Evolutionary conservation across 768 basidiomycete genomes (phyloP), one percentile per base, ranked within the genome.

Genomic region (Auriscalpium microsporum): DNA sequence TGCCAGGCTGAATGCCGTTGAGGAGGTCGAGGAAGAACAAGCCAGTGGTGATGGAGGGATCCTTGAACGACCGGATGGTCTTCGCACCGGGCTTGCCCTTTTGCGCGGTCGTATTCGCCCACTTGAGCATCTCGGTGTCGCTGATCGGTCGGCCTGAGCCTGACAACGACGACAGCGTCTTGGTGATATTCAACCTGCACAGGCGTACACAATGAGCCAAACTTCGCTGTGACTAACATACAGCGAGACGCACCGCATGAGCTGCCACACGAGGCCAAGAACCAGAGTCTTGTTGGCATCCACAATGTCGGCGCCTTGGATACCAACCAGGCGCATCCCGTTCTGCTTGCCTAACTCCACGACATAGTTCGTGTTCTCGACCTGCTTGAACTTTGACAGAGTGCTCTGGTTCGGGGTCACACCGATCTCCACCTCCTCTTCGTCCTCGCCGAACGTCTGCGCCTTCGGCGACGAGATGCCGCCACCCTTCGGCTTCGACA

Each of bases 361-460:
- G 8, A 75, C 85, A 64, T 99, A 98, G 70, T 98, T 99, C 45
- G 92, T 96, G 72, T 99, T 98, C 73, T 99, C 96, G 28, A 99
- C 93, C 35, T 86, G 86, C 76, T 99, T 99, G 80, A 98, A 99
- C 52, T 92, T 79, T 42, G 94, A 94, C 17, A 99, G 77, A 44
- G 83, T 84, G 63, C 84, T 83, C 75, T 86, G 90, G 67, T 86
- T 90, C 4, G 87, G 87, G 10, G 84, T 87, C 42, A 91, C 85
- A 19, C 88, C 88, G 42, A 87, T 85, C 61, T 90, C 89, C 47
- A 81, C 83, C 66, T 88, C 88, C 56, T 84, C 88, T 42, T 79
- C 87, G 56, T 87, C 88, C 38, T 84, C 89, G 3, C 73, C 80
- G 45, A 60, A 59, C n/a, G 57, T 50, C 37, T 60, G 49, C 47